phyloP scores from a whole-genome alignment of 2,329 filamentous ascomycete genomes.

The Westerdykella sp. region DNA sequence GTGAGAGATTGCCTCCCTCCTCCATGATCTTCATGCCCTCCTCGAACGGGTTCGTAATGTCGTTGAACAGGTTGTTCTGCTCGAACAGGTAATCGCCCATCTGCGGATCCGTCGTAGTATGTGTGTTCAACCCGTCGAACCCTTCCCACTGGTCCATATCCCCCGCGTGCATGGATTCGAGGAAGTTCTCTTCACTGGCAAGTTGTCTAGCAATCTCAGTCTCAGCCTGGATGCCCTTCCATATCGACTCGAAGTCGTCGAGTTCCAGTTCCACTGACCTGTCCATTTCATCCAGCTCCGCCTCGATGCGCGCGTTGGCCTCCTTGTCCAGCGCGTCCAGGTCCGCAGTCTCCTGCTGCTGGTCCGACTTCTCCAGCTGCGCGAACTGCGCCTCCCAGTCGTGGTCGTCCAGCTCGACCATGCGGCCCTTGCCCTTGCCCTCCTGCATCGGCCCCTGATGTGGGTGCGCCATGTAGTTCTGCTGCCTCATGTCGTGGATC shows the following conservation, averaged over 20 bases:
- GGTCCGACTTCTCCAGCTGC: conserved; percentile 67
- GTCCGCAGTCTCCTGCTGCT: conserved; percentile 43
- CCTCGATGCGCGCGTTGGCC: conserved; percentile 71
- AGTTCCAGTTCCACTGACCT: conserved; percentile 70
- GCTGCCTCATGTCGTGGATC: conserved; percentile 44
- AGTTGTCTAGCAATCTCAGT: conserved; percentile 64
- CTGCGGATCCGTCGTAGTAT: conserved; percentile 63
- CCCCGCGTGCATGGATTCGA: conserved; percentile 56
- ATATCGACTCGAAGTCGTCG: conserved; percentile 82
- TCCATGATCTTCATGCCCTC: conserved; percentile 91
- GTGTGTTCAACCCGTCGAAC: conserved; percentile 64
- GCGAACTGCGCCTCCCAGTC: conserved; percentile 98
- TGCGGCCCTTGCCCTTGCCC: conserved; percentile 73
- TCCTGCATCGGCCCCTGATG: conserved; percentile 43
- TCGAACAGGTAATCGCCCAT: conserved; percentile 93
- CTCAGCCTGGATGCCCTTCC: conserved; percentile 75
- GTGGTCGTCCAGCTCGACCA: conserved; percentile 87
- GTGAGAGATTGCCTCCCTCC: conserved; percentile 85
- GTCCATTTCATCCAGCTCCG: conserved; percentile 84
- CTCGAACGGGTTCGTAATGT: conserved; percentile 77
- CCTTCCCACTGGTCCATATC: conserved; percentile 76
- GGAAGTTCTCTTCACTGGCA: conserved; percentile 58
- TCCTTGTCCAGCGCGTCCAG: conserved; percentile 54
- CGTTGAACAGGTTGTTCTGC: conserved; percentile 82
- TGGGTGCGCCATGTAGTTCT: conserved; percentile 38